phyloP scores from a whole-genome alignment of 257 asterid species.

The Nicotiana attenuata region DNA sequence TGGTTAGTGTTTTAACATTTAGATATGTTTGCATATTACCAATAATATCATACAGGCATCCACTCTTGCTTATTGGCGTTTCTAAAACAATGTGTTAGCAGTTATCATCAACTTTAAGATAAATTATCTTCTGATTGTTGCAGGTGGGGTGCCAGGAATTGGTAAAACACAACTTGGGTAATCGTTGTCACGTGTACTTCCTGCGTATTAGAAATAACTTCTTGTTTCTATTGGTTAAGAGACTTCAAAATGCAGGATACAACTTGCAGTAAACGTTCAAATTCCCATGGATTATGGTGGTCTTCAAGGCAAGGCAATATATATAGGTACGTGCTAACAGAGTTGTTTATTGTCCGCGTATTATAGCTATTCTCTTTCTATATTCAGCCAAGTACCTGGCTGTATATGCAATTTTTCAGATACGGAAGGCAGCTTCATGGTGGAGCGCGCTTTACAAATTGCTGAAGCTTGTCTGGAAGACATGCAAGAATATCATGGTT shows the following conservation, averaged over 20 bases:
- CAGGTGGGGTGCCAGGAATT: conserved; percentile 98
- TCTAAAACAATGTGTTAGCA: background rate
- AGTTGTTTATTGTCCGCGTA: background rate
- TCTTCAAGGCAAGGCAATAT: conserved; percentile 85
- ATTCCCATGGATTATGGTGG: conserved; percentile 88
- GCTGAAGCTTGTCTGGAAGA: conserved; percentile 89
- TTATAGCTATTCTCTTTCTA: background rate
- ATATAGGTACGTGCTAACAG: conserved; percentile 48
- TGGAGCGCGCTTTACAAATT: conserved; percentile 82
- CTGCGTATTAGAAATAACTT: conserved; percentile 8
- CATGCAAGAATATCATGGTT: conserved; percentile 62
- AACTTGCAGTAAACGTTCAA: conserved; percentile 86
- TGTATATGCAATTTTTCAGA: conserved; percentile 34
- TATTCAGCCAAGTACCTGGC: background rate
- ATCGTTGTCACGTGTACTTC: conserved; percentile 20
- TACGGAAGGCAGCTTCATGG: conserved; percentile 98
- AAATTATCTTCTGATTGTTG: conserved; percentile 18
- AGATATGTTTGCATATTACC: background rate
- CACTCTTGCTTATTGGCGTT: background rate
- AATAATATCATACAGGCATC: background rate
- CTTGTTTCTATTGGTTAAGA: background rate
- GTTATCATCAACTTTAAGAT: conserved; percentile 15
- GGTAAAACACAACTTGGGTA: conserved; percentile 98
- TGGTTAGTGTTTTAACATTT: conserved; percentile 39
- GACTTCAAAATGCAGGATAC: conserved; percentile 52